Evolutionary conservation across 108 stramenopile species (phyloP), one percentile per base, ranked within the genome.

Genomic region (Cylindrotheca fusiformis): DNA sequence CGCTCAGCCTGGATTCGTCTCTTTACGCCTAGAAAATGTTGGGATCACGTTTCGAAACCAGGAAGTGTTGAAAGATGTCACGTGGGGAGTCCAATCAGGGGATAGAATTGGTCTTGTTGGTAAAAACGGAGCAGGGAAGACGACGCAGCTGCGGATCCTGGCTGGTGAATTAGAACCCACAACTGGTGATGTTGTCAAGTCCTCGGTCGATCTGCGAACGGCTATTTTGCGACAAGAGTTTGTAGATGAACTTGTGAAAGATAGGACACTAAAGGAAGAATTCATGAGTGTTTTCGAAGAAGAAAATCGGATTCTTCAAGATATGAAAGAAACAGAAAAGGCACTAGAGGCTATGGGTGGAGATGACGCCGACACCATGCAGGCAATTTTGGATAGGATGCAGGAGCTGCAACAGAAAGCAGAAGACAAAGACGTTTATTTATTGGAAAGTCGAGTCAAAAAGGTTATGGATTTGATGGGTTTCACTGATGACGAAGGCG

Each of bases 401-500:
- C 79, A 89, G 30, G 86, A 95, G 54, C 72, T 96, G 51, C 93
- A 96, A 60, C 67, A 72, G 44, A 75, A 83, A 69, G 90, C 88
- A 1, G 93, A 95, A 65, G 66, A 81, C 33, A 90, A 88, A 75
- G 83, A 88, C 58, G 93, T 95, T 1, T 82, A 89, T 64, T 79
- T 73, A 18, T 62, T 98, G 56, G 92, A 88, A 61, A 84, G 87
- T 50, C 76, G 77, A 24, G 95, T 87, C 23, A 86, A 86, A 50
- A 97, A 96, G 69, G 79, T 94, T 32, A 92, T 96, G 95, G 87
- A 94, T 71, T 60, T 94, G 55, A 96, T 97, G 95, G 97, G 97
- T 22, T 98, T 98, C 76, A 77, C 69, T 17, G 75, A 80, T 2
- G 93, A 93, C 25, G 96, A 97, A 68, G 82, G 68, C 24, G 86